phyloP scores from a whole-genome alignment of 352 stramenopile species.

The Globisporangium heterothallicum region DNA sequence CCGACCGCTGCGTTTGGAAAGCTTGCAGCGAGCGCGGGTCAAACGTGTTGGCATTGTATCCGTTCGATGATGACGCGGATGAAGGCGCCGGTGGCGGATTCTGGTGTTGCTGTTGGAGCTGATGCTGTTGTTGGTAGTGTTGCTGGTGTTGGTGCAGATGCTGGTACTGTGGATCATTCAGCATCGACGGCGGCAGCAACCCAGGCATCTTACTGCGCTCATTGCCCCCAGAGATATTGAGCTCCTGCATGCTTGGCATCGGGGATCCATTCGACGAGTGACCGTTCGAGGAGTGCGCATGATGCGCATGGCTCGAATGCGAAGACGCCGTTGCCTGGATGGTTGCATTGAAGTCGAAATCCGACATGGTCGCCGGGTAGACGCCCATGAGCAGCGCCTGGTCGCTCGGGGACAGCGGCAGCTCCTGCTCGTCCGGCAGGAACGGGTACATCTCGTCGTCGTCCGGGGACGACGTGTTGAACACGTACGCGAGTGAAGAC shows the following conservation, averaged over 20 bases:
- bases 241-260: constrained; percentile 8
- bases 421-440: constrained; percentile 25
- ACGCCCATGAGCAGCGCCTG: constrained; percentile 54
- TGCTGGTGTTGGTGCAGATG: constrained; percentile 18
- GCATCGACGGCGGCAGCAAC: constrained; percentile 20
- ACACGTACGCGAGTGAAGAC: constrained; percentile 39
- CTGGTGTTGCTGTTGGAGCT: constrained; percentile 21
- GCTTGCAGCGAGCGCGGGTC: constrained; percentile 16
- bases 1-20: constrained; percentile 12
- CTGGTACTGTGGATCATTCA: constrained; percentile 22
- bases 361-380: constrained; percentile 47
- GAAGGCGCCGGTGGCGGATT: constrained; percentile 13
- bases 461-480: constrained; percentile 25
- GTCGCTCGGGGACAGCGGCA: constrained; percentile 38
- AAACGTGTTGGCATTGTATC: constrained; percentile 11
- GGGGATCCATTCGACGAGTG: constrained; percentile 4
- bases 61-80: background rate
- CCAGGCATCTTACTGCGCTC: constrained; percentile 28
- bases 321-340: constrained; percentile 28
- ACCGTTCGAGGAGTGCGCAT: background rate
- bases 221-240: constrained; percentile 15
- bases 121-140: constrained; percentile 20
- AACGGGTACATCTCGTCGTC: constrained; percentile 66
- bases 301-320: constrained; percentile 5
- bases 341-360: constrained; percentile 61